These are phyloP conservation scores for Pseudomicrostroma phylloplanum DNA, from an alignment of 1,284 basidiomycete species.

Conservation along the genomic window DNA sequence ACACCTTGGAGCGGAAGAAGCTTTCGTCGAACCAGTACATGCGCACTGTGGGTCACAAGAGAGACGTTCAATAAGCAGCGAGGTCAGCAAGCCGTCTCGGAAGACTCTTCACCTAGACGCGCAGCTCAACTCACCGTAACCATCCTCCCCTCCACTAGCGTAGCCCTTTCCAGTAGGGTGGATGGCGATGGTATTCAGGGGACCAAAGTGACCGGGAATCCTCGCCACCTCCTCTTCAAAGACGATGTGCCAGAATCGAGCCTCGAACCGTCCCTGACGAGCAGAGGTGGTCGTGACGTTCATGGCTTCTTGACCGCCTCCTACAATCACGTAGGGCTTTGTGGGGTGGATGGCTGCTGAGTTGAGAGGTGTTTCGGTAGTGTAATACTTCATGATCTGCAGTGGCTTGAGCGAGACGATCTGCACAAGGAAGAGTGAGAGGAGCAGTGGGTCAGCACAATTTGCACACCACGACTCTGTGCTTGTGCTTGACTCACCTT, in stretches of 20 bases:
- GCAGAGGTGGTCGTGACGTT: slow-evolving; percentile 88
- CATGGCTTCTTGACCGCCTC: slow-evolving; percentile 98
- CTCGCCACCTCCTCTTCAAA: slow-evolving; percentile 90
- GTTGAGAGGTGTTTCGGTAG: slow-evolving; percentile 92
- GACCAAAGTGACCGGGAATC: slow-evolving; percentile 71
- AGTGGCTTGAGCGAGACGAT: slow-evolving; percentile 84
- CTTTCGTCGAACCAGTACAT: slow-evolving; percentile 50
- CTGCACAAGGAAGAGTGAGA: slow-evolving; percentile 52
- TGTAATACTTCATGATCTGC: slow-evolving; percentile 83
- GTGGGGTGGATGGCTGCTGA: slow-evolving; percentile 79
- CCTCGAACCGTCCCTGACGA: slow-evolving; percentile 95
- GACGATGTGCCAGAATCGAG: slow-evolving; percentile 95
- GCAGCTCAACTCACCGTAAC: slow-evolving; percentile 53
- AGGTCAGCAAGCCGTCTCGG: neutral
- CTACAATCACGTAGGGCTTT: slow-evolving; percentile 69
- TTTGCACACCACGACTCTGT: neutral
- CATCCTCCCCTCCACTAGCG: slow-evolving; percentile 93
- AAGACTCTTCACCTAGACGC: slow-evolving; percentile 9
- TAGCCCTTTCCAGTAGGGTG: slow-evolving; percentile 84
- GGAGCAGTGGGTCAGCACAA: slow-evolving; percentile 9
- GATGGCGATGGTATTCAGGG: slow-evolving; percentile 94
- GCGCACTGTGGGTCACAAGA: slow-evolving; percentile 19
- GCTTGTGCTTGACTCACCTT: slow-evolving; percentile 59
- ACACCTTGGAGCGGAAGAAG: slow-evolving; percentile 47
- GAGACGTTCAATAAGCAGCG: neutral